Base-by-base conservation (phyloP, 768 basidiomycete genomes). In the Phlebiopsis flavidoalba region DNA sequence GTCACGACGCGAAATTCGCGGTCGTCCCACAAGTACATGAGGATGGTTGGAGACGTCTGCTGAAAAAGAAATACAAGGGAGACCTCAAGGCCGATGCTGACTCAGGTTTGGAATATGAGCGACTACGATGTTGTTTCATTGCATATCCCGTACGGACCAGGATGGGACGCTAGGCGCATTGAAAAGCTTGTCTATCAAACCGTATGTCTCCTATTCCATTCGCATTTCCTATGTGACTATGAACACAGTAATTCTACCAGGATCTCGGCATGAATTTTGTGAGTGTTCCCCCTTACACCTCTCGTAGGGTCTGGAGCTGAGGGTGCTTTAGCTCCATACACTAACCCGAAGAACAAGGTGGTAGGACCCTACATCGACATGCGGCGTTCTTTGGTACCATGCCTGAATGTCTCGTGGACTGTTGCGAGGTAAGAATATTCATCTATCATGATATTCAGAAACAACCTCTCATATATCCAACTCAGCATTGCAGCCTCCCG, bases 281-380 rank as follows among this genome's bases (percentile, higher is more conserved):
- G 77, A 17, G n/a, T 8, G 10, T 85, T 31, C 6, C 6, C 6
- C 26, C 46, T 2, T n/a, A 24, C n/a, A 37, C 7, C 5, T 8
- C 19, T 21, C 14, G 26, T 7, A 10, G 1, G 22, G 2, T 24
- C 15, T 52, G 21, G 83, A 22, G 26, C 11, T 53, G 1, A 51
- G 21, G 5, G 22, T 36, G 11, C 11, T 68, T 0, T 62, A 84
- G 83, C 83, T 3, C 81, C 82, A 1, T 87, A 79, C n/a, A n/a
- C n/a, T 69, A 86, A 86, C 60, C 83, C 83, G 1, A 85, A 83
- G 73, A 86, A 86, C 70, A 82, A 85, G 63, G n/a, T n/a, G 78
- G 75, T 12, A 75, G 84, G 12, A 74, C 79, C 3, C 76, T 87
- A 3, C 85, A 87, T 73, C 82, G 84, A 35, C 84, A 87, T 63